A percentile compares a stretch with the other conserved stretches of the same genome.
These are phyloP conservation scores for Russula abietina DNA, from an alignment of 768 basidiomycete species.

Conservation along the genomic window DNA sequence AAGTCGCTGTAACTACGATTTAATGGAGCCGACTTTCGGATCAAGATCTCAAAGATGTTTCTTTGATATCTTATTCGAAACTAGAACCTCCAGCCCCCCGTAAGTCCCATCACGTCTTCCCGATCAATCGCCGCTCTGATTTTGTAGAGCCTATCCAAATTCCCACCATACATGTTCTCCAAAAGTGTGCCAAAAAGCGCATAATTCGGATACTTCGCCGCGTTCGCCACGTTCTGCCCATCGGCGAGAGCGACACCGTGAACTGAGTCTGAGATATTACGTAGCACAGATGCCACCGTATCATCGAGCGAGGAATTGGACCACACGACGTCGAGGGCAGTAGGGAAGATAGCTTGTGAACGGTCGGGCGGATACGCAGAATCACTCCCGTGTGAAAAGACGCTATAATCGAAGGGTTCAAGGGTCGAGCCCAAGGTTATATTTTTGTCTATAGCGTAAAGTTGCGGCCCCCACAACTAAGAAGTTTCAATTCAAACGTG, in stretches of 20 bases:
- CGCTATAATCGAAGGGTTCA: background rate
- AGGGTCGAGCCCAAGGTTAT: background rate
- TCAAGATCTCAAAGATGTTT: too few species aligned
- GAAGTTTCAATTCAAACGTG: background rate
- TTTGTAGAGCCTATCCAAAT: constrained; percentile 16
- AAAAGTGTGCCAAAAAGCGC: constrained; percentile 19
- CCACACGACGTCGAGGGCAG: background rate
- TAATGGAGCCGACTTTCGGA: too few species aligned
- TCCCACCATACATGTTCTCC: constrained; percentile 23
- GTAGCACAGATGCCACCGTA: too few species aligned
- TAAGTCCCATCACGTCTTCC: constrained; percentile 25
- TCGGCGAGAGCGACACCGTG: constrained; percentile 21
- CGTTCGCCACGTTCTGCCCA: constrained; percentile 20
- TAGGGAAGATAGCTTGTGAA: constrained; percentile 11
- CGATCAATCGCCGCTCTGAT: too few species aligned
- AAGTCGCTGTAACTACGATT: too few species aligned
- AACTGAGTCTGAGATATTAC: too few species aligned
- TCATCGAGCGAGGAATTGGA: constrained; percentile 33
- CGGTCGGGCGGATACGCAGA: too few species aligned
- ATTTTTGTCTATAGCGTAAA: background rate
- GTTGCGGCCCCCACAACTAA: background rate
- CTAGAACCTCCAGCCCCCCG: constrained; percentile 26
- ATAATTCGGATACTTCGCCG: constrained; percentile 24
- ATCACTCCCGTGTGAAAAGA: constrained; percentile 8
- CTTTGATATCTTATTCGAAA: too few species aligned